These are phyloP conservation scores for Articulospora tetracladia DNA, from an alignment of 495 filamentous ascomycete species.

Conservation along the genomic window DNA sequence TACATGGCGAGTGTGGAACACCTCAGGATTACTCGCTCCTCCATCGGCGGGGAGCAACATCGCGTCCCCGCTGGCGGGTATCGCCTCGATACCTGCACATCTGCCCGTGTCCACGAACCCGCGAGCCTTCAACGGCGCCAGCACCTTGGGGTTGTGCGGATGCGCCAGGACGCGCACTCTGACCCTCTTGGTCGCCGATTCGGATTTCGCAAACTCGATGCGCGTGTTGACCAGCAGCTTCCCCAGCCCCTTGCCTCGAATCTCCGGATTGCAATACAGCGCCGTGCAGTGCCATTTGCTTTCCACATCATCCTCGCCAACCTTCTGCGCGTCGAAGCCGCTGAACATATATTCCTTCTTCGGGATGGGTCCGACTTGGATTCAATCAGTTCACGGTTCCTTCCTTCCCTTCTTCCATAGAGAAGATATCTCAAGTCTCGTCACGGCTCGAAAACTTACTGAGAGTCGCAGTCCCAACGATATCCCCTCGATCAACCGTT, in stretches of 20 bases:
- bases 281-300: conserved; percentile 37
- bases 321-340: conserved; percentile 17
- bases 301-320: conserved; percentile 22
- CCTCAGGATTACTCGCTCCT: conserved; percentile 11
- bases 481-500: conserved; percentile 16
- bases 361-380: conserved; percentile 22
- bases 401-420: too few species aligned
- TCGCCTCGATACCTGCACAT: conserved; percentile 32
- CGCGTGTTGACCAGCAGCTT: conserved; percentile 30
- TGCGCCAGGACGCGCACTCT: conserved; percentile 32
- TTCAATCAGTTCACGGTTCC: not conserved
- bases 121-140: conserved; percentile 10
- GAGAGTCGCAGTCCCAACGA: conserved; percentile 33
- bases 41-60: conserved; percentile 30
- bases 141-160: conserved; percentile 10
- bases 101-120: conserved; percentile 29
- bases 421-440: not conserved
- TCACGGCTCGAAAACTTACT: not conserved
- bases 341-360: conserved; percentile 23
- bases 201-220: conserved; percentile 25
- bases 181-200: conserved; percentile 10
- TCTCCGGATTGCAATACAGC: conserved; percentile 29
- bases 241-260: conserved; percentile 32
- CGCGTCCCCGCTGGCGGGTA: conserved; percentile 31
- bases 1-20: not conserved